Evolutionary conservation across 2,329 filamentous ascomycete species (phyloP).

Genomic region (Colletotrichum orbiculare): DNA sequence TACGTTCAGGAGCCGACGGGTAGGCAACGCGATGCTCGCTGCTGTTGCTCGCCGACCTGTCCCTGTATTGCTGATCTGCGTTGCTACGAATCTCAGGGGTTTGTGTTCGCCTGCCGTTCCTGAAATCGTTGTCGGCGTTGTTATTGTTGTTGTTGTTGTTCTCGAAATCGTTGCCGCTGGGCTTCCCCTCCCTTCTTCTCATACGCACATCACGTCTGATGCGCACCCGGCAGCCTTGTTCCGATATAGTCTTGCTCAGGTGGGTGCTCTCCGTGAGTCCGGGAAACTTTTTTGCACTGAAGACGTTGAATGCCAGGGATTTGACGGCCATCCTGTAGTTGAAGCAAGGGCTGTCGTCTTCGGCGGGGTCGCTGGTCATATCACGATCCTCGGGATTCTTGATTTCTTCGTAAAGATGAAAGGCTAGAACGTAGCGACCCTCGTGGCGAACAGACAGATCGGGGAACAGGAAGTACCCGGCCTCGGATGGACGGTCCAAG

Average conservation of each 20-base stretch:
- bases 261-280: conserved; percentile 90
- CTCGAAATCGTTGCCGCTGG: conserved; percentile 58
- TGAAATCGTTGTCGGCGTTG: conserved; percentile 70
- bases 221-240: conserved; percentile 95
- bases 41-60: conserved; percentile 69
- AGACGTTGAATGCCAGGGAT: conserved; percentile 88
- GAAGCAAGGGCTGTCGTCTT: conserved; percentile 67
- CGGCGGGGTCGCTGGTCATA: conserved; percentile 52
- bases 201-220: conserved; percentile 95
- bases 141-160: conserved; percentile 77
- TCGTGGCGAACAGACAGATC: conserved; percentile 96
- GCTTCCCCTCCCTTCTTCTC: conserved; percentile 83
- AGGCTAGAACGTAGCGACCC: conserved; percentile 89
- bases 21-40: conserved; percentile 61
- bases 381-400: conserved; percentile 87
- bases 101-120: conserved; percentile 46
- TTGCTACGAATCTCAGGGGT: conserved; percentile 38
- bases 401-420: conserved; percentile 93
- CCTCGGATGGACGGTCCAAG: conserved; percentile 82
- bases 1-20: conserved; percentile 50
- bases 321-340: conserved; percentile 92
- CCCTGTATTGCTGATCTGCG: conserved; percentile 52
- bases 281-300: conserved; percentile 98
- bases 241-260: conserved; percentile 89
- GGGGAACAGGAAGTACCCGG: conserved; percentile 97